phyloP scores from a whole-genome alignment of 2,329 filamentous ascomycete genomes.

The Colletotrichum cereale region DNA sequence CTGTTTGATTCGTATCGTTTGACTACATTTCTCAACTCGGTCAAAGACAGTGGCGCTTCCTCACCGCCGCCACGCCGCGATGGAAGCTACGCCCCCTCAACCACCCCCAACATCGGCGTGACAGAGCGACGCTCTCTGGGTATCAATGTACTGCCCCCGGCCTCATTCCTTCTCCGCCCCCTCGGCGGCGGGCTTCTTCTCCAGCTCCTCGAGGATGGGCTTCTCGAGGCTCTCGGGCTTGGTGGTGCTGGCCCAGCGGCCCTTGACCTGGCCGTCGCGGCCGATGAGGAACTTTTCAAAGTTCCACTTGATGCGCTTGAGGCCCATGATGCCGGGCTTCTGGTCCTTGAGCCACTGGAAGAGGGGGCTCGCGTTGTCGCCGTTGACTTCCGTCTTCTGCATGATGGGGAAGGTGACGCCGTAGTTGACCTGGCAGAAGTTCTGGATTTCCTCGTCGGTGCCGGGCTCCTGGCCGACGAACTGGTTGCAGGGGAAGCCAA shows the following conservation, averaged over 20 bases:
- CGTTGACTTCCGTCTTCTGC: constrained; percentile 95
- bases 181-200: constrained; percentile 75
- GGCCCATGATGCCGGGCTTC: constrained; percentile 85
- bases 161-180: constrained; percentile 70
- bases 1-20: background rate
- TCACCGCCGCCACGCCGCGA: background rate
- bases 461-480: constrained; percentile 93
- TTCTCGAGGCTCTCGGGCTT: constrained; percentile 87
- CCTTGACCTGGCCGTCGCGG: constrained; percentile 86
- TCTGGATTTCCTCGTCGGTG: constrained; percentile 82
- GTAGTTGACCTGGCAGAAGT: constrained; percentile 93
- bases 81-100: background rate
- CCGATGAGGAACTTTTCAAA: constrained; percentile 98
- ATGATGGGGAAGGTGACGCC: constrained; percentile 92
- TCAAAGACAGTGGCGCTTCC: background rate
- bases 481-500: constrained; percentile 99
- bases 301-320: constrained; percentile 98
- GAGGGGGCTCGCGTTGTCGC: constrained; percentile 81
- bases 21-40: background rate
- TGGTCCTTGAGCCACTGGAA: constrained; percentile 81
- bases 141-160: constrained; percentile 14
- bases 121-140: constrained; percentile 13
- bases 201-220: constrained; percentile 80
- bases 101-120: background rate
- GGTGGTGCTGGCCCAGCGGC: constrained; percentile 87